Percentiles rank a stretch among this genome's conserved stretches.
Conservation (phyloP, 345 rosid species). For the Cardamine chenopodiifolia region DNA sequence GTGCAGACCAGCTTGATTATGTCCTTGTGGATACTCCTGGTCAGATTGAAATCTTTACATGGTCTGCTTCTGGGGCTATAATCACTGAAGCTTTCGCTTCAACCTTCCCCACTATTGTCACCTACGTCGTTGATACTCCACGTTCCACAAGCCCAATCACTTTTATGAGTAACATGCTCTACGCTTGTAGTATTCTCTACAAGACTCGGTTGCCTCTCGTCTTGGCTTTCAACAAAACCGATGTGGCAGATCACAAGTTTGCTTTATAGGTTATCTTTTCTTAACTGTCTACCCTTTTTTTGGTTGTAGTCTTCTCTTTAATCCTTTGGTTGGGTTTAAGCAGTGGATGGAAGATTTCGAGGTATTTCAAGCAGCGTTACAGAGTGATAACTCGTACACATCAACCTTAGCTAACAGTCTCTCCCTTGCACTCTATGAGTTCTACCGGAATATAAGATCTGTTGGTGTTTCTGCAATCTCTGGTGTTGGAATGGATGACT, state of each 20-base stretch:
- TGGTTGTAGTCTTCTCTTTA: not conserved
- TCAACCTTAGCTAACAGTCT: conserved; percentile 76
- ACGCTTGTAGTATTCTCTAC: conserved; percentile 85
- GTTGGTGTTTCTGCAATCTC: conserved; percentile 86
- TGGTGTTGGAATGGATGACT: conserved; percentile 77
- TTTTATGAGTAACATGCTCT: conserved; percentile 90
- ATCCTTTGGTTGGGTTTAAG: conserved; percentile 18
- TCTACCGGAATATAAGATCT: conserved; percentile 65
- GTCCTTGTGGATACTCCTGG: conserved; percentile 92
- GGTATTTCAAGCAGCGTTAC: conserved; percentile 67
- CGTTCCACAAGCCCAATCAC: conserved; percentile 75
- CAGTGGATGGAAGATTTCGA: conserved; percentile 93
- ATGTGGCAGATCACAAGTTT: conserved; percentile 81
- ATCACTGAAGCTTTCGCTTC: conserved; percentile 91
- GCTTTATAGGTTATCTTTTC: conserved; percentile 64
- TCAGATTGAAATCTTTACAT: conserved; percentile 86
- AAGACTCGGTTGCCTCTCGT: conserved; percentile 79
- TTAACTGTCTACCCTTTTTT: not conserved
- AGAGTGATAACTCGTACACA: conserved; percentile 61
- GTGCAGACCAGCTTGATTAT: conserved; percentile 87
- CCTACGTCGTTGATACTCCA: conserved; percentile 83
- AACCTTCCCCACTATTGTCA: conserved; percentile 75
- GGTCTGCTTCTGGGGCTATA: conserved; percentile 95
- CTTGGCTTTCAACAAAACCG: conserved; percentile 78
- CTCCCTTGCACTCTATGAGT: conserved; percentile 65